Evolutionary conservation across 73 alveolate species (phyloP), one percentile per base, ranked within the genome.

Genomic region (Paramecium caudatum): DNA sequence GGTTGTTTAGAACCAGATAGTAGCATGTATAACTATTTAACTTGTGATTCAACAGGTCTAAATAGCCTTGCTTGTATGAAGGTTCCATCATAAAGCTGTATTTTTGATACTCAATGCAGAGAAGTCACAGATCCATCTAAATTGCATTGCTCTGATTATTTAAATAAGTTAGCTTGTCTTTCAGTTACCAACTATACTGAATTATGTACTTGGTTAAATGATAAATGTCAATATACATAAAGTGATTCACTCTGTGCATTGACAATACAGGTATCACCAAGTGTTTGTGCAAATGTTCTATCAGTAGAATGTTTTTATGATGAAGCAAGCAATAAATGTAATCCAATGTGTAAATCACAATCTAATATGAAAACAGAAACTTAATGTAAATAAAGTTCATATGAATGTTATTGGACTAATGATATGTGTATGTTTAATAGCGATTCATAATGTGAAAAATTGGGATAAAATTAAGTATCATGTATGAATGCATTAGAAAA

Each of bases 321-420:
- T 65, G 16, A 33, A 0, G 6, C 27, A 33, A 65, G 15, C 8
- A 65, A 33, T 23, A 65, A 9, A n/a, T 65, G 83, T 32, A 12
- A 12, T 1, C 34, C 83, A 33, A 65, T 65, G 83, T 65, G 83
- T 34, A 65, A 36, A 65, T 65, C 83, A 65, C 4, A 65, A 33
- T 7, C 48, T 13, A 36, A 65, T 32, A 33, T 36, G 83, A 65
- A 32, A 65, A 65, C 83, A 5, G 80, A 55, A 10, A 55, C 80
- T 0, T 27, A 43, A 32, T 65, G 83, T 65, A 33, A 49, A 65
- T 32, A 65, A 32, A 65, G 83, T 30, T 33, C 50, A 13, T 30
- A 30, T 65, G 83, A 49, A n/a, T 65, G 83, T 65, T 7, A 3
- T 3, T 65, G 49, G 47, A 33, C 4, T 30, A 43, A 65, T 9